Evolutionary conservation across 108 stramenopile species (phyloP).

Genomic region (Cyclotella sp.): DNA sequence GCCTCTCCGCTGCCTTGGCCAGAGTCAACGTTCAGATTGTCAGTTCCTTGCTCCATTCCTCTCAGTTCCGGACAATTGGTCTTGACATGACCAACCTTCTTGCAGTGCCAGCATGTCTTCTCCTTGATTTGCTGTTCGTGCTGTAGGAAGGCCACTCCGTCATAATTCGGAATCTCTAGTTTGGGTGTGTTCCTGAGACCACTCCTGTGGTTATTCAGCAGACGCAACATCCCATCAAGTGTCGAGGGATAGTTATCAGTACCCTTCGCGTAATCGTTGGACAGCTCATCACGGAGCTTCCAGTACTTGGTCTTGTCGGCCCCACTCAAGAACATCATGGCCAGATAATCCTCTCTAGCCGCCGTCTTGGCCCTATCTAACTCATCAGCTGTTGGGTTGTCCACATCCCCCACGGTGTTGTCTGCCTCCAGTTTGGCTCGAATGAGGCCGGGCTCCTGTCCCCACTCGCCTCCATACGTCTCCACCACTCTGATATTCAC

Average conservation of each 20-base stretch:
- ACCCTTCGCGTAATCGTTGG: conserved; percentile 15
- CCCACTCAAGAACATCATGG: not conserved
- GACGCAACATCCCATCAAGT: not conserved
- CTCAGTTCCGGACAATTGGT: not conserved
- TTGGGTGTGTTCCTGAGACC: too few species aligned
- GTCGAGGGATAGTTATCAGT: conserved; percentile 21
- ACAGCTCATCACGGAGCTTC: not conserved
- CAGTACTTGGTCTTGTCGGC: conserved; percentile 3
- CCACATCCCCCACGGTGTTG: too few species aligned
- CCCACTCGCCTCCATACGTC: conserved; percentile 9
- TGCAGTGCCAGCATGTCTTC: conserved; percentile 9
- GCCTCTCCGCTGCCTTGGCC: not conserved
- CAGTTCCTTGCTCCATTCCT: not conserved
- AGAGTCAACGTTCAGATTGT: conserved; percentile 6
- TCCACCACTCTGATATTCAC: conserved; percentile 8
- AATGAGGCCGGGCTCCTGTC: too few species aligned
- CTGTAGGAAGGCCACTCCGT: conserved; percentile 29
- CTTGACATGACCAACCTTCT: not conserved
- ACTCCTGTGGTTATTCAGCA: not conserved
- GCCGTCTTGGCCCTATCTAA: conserved; percentile 10
- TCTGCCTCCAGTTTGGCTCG: conserved; percentile 16
- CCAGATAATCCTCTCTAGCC: not conserved
- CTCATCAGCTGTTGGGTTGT: too few species aligned
- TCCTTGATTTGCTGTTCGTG: too few species aligned
- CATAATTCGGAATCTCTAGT: too few species aligned